Conservation (phyloP, 1,284 basidiomycete species). For the Ganoderma multipileum region DNA sequence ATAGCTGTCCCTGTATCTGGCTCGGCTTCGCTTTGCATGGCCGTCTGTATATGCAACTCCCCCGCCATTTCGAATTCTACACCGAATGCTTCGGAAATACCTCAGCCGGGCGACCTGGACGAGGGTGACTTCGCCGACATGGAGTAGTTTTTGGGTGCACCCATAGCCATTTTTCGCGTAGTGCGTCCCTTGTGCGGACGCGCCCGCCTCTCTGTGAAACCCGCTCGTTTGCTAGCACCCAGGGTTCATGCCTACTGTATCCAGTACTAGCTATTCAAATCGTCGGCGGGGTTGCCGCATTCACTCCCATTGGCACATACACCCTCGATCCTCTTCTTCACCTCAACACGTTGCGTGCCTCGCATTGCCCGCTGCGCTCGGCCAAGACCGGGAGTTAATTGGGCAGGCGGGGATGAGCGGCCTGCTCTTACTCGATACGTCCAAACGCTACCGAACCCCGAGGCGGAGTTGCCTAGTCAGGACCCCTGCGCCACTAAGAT, state of each 20-base stretch:
- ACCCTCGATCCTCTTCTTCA: neutral
- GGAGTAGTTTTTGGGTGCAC: constrained; percentile 50
- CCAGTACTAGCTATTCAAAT: neutral
- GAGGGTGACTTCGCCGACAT: constrained; percentile 84
- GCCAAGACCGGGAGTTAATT: neutral
- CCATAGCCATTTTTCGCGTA: constrained; percentile 5
- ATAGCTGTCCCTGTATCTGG: neutral
- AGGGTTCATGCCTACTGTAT: neutral
- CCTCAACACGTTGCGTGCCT: neutral
- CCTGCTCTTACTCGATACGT: neutral
- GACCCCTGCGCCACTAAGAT: neutral
- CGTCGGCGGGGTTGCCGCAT: neutral
- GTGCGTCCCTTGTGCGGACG: neutral
- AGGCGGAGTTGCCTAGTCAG: neutral
- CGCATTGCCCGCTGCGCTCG: neutral
- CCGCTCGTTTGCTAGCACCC: constrained; percentile 12
- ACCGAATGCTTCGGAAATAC: constrained; percentile 17
- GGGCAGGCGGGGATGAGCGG: neutral
- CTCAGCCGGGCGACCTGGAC: constrained; percentile 85
- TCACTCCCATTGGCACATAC: neutral
- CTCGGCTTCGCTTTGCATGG: constrained; percentile 5
- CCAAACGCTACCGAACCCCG: neutral
- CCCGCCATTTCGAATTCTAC: neutral
- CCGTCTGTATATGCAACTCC: neutral
- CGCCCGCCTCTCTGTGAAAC: neutral